Evolutionary conservation across 148 eudicot genomes (phyloP), one percentile per base, ranked within the genome.

Genomic region (Mesembryanthemum crystallinum): DNA sequence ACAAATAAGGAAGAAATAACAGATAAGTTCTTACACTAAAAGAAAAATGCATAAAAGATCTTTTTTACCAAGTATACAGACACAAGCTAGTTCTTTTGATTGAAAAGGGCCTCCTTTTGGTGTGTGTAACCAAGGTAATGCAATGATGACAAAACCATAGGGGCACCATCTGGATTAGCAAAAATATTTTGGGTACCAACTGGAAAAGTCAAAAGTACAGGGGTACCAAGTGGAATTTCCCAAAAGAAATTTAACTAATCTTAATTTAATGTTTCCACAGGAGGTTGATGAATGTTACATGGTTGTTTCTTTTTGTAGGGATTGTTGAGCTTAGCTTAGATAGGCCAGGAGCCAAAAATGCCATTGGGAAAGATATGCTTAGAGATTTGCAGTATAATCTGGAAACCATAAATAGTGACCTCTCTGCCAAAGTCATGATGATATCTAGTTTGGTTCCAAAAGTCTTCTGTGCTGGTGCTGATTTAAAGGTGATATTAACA

Each of bases 381-480:
- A 82, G 81, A 70, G 91, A 90, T 69, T 77, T 94, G 81, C 88
- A 75, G 74, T 64, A 79, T 76, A 82, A 84, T 75, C 83, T 94
- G 67, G 90, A 90, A 76, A 65, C 83, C 78, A 68, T 94, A 42
- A 82, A 67, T 69, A 84, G 47, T 37, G 96, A 94, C 79, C 76
- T 75, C 67, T 86, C 87, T 33, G 90, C 89, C 64, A 89, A 85
- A 24, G 90, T 92, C 74, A 71, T 94, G 84, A 79, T 94, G 90
- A 90, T 94, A 64, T 77, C 85, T 86, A 94, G 98, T 79, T 86
- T 86, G 30, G 96, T 94, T 75, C 92, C 97, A 43, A 87, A 82
- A 76, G 91, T 88, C 63, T 94, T 94, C 79, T 94, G 98, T 84
- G 98, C 98, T 74, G 98, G 98, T 79, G 98, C 99, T 79, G 97